Conservation (phyloP, 1,284 basidiomycete genomes). For the Leccinum huronense region DNA sequence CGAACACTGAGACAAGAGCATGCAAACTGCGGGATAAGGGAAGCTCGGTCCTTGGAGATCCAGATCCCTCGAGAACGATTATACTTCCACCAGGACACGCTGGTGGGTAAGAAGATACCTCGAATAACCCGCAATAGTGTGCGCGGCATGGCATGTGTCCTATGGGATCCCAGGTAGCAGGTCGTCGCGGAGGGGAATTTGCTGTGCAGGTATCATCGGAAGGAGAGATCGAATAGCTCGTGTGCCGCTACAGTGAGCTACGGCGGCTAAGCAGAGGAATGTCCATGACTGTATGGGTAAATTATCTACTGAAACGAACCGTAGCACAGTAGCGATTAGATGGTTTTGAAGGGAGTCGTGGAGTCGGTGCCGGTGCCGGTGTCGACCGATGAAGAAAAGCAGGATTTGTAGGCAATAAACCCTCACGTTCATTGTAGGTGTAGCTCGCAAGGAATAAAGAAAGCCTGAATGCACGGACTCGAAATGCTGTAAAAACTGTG, state of each 20-base stretch:
- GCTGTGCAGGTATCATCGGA: background rate
- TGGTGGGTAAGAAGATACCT: too few species aligned
- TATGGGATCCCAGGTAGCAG: conserved; percentile 64
- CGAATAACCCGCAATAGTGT: too few species aligned
- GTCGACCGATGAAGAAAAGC: conserved; percentile 75
- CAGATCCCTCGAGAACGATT: conserved; percentile 72
- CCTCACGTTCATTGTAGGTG: conserved; percentile 35
- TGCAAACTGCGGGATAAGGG: conserved; percentile 84
- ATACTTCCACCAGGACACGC: conserved; percentile 66
- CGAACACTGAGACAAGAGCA: conserved; percentile 69
- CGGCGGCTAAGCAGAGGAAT: conserved; percentile 72
- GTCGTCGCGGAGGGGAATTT: conserved; percentile 15
- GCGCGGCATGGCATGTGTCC: conserved; percentile 79
- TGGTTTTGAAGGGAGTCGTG: conserved; percentile 55
- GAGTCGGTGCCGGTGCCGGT: conserved; percentile 58
- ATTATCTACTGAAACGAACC: conserved; percentile 61
- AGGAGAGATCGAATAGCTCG: conserved; percentile 12
- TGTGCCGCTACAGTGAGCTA: conserved; percentile 51
- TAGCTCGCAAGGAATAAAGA: conserved; percentile 14
- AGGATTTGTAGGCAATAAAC: too few species aligned
- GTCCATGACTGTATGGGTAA: conserved; percentile 66
- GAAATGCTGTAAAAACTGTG: conserved; percentile 58
- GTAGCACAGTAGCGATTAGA: conserved; percentile 54
- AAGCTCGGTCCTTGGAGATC: conserved; percentile 84
- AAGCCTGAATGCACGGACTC: conserved; percentile 53